Base-by-base conservation (phyloP, 78 protist genomes). In the Creolimax fragrantissima region DNA sequence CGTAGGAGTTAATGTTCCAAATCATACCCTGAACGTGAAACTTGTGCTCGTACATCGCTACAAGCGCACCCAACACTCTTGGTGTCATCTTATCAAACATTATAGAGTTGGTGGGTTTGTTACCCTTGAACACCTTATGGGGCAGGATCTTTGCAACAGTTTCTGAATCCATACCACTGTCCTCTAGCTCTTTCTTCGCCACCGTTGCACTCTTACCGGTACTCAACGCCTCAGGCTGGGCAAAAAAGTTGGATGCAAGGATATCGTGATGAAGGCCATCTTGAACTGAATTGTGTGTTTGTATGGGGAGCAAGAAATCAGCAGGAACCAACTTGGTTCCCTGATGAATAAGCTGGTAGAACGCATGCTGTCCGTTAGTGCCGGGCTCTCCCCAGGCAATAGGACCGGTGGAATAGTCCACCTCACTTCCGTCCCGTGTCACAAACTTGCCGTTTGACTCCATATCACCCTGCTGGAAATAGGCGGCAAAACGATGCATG, bases 351-450 rank as follows among this genome's bases (percentile, higher is more conserved):
- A 95, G 91, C 95, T 97, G 99, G 95, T 95, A 97, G 96, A 98
- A 98, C 2, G 99, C 98, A 88, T 98, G 99, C 95, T 98, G 99
- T 4, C 98, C 99, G 85, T 97, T 97, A 81, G 99, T 98, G 5
- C 99, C 99, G 7, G 99, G 98, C 90, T 98, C 99, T 43, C 99
- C 99, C 97, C 96, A 97, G 45, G 96, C 95, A 81, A 98, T 94
- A 36, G 98, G 97, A 5, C 98, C 98, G 5, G 99, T 97, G 35
- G 93, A 58, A 7, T 11, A 37, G 37, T 84, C 74, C 41, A 95
- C 94, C 24, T 2, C 37, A 45, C 17, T 2, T 45, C 97, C 97
- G 66, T 35, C 93, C 74, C 93, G 93, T 43, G 94, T 85, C 24
- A 35, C 94, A 45, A n/a, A 47, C 92, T 94, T 95, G 43, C 98